Base-by-base conservation (phyloP, 768 basidiomycete species). In the Kwoniella sp. region DNA sequence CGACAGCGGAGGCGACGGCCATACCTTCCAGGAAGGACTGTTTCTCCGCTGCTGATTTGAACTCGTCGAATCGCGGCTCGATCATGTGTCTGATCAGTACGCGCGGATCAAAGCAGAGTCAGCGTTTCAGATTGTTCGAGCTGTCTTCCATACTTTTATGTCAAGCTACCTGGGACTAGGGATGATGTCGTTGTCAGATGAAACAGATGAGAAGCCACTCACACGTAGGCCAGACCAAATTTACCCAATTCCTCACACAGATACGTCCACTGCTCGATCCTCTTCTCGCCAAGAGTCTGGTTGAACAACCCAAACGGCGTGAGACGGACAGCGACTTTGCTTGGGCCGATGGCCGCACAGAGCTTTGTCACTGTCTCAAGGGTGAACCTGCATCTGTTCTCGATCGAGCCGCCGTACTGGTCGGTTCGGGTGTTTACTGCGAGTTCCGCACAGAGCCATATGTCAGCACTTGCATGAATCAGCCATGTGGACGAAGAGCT, bases 401-500 rank as follows among this genome's bases (percentile, higher is more conserved):
- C 77, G 34, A 81, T 69, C 0, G 71, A 71, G 1, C 82, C 81
- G 25, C 82, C 82, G 58, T 78, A 83, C 23, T 65, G 57, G 70
- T 83, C 83, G 4, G 79, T 81, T 9, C 82, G 74, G 63, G 73
- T 70, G 76, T 83, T 83, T 59, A 81, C 72, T 65, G 66, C 67
- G 29, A 61, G 11, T 78, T 79, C 13, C 50, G 50, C 22, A 51
- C 25, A 20, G 26, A 26, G 52, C 29, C 34, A 37, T 11, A 17
- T 26, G 34, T 54, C 4, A 41, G 2, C 13, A n/a, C n/a, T n/a
- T n/a, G n/a, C n/a, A n/a, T 13, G 34, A 26, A 70, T 57, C 34
- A 81, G n/a, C 63, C 5, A 82, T 82, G 81, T 15, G 38, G 22
- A 47, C 38, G 23, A 48, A 4, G 12, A 12, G 26, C n/a, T n/a